Percentiles rank a stretch among this genome's conserved stretches.
These are phyloP conservation scores for Sporisorium scitamineum DNA, from an alignment of 1,284 basidiomycete genomes.

Conservation along the genomic window DNA sequence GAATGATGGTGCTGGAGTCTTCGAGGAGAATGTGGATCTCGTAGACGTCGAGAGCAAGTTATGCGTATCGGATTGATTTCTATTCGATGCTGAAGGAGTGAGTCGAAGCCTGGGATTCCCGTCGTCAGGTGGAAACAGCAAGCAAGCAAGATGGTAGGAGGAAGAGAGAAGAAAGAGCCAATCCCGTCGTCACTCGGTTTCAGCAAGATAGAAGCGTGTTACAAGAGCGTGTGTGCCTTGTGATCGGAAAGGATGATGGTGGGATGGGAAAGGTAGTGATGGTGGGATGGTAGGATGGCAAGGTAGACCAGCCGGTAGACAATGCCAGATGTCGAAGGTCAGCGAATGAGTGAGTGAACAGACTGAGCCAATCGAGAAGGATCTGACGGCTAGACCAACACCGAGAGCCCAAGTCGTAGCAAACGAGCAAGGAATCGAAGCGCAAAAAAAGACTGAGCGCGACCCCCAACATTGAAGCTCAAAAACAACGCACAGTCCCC, in stretches of 20 bases:
- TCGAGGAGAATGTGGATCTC: conserved; percentile 14
- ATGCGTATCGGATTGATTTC: not conserved
- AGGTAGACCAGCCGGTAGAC: conserved; percentile 10
- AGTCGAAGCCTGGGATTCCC: conserved; percentile 32
- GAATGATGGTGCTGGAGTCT: not conserved
- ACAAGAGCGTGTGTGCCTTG: conserved; percentile 1
- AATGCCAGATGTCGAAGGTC: not conserved
- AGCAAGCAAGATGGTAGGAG: conserved; percentile 16
- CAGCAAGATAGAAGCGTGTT: conserved; percentile 14
- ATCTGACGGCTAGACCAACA: conserved; percentile 3
- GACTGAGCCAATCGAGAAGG: conserved; percentile 7
- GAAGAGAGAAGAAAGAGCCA: conserved; percentile 17
- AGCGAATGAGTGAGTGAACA: not conserved
- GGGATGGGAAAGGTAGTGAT: conserved; percentile 4
- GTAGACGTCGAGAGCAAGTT: conserved; percentile 8
- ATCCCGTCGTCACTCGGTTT: conserved; percentile 52
- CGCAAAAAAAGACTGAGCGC: not conserved
- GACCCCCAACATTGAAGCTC: conserved; percentile 28
- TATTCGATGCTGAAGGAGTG: not conserved
- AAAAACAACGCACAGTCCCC: conserved; percentile 6
- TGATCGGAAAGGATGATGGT: conserved; percentile 15
- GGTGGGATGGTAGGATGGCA: conserved; percentile 34
- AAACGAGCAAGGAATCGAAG: too few species aligned
- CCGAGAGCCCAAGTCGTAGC: not conserved
- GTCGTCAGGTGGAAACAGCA: conserved; percentile 37